phyloP scores from a whole-genome alignment of 2,329 filamentous ascomycete species.

The Curvularia spicifera region DNA sequence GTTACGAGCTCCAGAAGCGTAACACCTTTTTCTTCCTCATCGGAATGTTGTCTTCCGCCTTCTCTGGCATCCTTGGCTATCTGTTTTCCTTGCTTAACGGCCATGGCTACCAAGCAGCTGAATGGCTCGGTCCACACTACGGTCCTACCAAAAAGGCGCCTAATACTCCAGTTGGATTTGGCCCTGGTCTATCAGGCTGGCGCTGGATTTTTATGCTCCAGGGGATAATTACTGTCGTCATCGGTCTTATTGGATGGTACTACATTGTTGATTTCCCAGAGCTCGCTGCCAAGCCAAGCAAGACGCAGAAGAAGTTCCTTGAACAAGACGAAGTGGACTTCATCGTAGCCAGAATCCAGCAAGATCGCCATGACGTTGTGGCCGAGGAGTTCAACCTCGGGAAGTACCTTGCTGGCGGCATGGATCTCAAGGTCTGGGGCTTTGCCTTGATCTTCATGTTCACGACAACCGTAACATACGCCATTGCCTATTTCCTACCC shows the following conservation, averaged over 20 bases:
- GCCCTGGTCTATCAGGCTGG: slow-evolving; percentile 46
- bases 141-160: slow-evolving; percentile 32
- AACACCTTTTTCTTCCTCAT: slow-evolving; percentile 62
- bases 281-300: slow-evolving; percentile 28
- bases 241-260: slow-evolving; percentile 32
- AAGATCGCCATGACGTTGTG: slow-evolving; percentile 37
- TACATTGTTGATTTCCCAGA: slow-evolving; percentile 40
- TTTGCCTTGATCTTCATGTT: slow-evolving; percentile 35
- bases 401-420: slow-evolving; percentile 28
- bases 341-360: slow-evolving; percentile 37
- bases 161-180: slow-evolving; percentile 26
- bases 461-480: slow-evolving; percentile 37
- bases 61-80: slow-evolving; percentile 36
- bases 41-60: slow-evolving; percentile 34
- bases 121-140: slow-evolving; percentile 43
- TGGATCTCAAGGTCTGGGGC: slow-evolving; percentile 32
- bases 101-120: slow-evolving; percentile 51
- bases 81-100: slow-evolving; percentile 55
- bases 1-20: slow-evolving; percentile 61
- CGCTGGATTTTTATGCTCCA: slow-evolving; percentile 37
- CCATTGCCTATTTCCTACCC: slow-evolving; percentile 40
- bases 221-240: slow-evolving; percentile 29
- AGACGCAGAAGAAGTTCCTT: slow-evolving; percentile 34
- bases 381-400: slow-evolving; percentile 35
- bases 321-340: slow-evolving; percentile 37